These are phyloP conservation scores for Phytomonas sp. DNA, from an alignment of 208 protist species.

Conservation along the genomic window DNA sequence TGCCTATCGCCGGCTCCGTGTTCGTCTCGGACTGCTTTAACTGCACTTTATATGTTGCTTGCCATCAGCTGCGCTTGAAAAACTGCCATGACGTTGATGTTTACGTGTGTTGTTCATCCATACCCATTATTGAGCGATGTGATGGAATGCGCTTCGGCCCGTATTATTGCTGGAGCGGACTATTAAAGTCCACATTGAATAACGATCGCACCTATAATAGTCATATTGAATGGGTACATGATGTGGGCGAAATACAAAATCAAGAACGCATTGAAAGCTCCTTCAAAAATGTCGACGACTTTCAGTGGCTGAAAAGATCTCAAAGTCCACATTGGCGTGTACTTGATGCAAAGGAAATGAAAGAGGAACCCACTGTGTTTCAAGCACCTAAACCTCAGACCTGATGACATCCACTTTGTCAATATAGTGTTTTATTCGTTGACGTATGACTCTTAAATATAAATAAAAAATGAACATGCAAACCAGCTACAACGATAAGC, in stretches of 20 bases:
- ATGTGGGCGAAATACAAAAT: conserved; percentile 49
- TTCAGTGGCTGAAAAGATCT: conserved; percentile 80
- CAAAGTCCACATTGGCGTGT: conserved; percentile 75
- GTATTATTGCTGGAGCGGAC: conserved; percentile 65
- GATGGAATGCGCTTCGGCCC: conserved; percentile 61
- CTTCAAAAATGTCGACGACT: conserved; percentile 74
- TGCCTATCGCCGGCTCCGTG: conserved; percentile 67
- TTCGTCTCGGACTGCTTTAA: conserved; percentile 62
- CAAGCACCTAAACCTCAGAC: conserved; percentile 13
- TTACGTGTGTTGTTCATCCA: conserved; percentile 77
- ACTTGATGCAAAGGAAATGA: conserved; percentile 27
- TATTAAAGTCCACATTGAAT: conserved; percentile 29
- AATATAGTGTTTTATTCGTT: neutral
- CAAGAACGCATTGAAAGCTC: conserved; percentile 18
- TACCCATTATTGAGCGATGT: conserved; percentile 77
- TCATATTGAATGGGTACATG: conserved; percentile 46
- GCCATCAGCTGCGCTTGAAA: conserved; percentile 81
- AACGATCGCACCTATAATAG: conserved; percentile 22
- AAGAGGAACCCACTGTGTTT: conserved; percentile 12
- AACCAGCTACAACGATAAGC: neutral
- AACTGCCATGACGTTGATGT: conserved; percentile 53
- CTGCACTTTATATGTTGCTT: conserved; percentile 72
- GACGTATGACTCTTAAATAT: neutral
- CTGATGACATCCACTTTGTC: neutral
- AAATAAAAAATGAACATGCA: neutral